A percentile compares a stretch with the other conserved stretches of the same genome.
Evolutionary conservation across 106 monocot species (phyloP).

Genomic region (Hemerocallis citrina): DNA sequence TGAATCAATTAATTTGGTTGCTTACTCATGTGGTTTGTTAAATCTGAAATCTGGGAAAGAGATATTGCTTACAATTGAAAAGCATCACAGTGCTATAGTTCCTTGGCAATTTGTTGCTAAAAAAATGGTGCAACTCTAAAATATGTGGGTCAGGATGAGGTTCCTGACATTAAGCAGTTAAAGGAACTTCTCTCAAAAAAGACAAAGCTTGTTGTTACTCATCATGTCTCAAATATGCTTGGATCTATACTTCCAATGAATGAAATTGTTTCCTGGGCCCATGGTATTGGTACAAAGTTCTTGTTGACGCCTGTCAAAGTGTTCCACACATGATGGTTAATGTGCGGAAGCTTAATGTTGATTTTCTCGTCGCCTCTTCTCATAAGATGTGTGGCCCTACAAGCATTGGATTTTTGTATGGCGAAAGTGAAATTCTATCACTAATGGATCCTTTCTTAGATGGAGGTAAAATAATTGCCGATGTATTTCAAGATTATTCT

Average conservation of each 20-base stretch:
- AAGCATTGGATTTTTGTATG: slow-evolving; percentile 93
- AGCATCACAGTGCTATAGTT: slow-evolving; percentile 97
- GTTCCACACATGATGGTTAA: slow-evolving; percentile 94
- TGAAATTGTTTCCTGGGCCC: slow-evolving; percentile 56
- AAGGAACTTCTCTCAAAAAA: slow-evolving; percentile 64
- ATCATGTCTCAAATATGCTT: slow-evolving; percentile 87
- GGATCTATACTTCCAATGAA: slow-evolving; percentile 74
- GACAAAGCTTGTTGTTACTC: slow-evolving; percentile 84
- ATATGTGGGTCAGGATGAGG: slow-evolving; percentile 66
- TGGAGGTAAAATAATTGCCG: slow-evolving; percentile 95
- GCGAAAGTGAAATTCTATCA: slow-evolving; percentile 51
- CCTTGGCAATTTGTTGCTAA: slow-evolving; percentile 93
- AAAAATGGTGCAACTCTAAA: slow-evolving; percentile 77
- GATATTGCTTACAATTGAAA: slow-evolving; percentile 87
- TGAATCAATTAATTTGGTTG: slow-evolving; percentile 93
- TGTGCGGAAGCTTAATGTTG: slow-evolving; percentile 74
- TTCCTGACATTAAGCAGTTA: slow-evolving; percentile 62
- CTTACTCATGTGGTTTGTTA: slow-evolving; percentile 84
- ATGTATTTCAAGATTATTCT: slow-evolving; percentile 80
- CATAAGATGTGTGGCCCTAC: slow-evolving; percentile 99
- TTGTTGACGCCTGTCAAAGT: slow-evolving; percentile 98
- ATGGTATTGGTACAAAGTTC: slow-evolving; percentile 72
- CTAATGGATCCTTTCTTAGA: slow-evolving; percentile 82
- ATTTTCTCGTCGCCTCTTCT: slow-evolving; percentile 99
- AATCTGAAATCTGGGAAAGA: slow-evolving; percentile 80